Conservation (phyloP, 306 rosid species). For the Cicer chorassanicum region DNA sequence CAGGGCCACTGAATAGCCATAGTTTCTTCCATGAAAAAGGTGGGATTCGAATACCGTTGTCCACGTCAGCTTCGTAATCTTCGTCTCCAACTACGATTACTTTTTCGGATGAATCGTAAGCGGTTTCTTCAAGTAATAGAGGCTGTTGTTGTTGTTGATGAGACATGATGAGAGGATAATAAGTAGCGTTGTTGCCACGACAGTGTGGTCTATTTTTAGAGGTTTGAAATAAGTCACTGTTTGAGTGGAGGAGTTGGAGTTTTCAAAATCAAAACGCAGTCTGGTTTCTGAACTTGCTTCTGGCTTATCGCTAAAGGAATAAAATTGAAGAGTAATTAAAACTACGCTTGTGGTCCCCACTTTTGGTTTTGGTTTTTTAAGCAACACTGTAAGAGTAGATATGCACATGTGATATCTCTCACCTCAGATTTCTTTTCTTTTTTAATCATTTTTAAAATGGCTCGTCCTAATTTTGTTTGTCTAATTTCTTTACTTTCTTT, state of each 20-base stretch:
- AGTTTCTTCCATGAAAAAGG: conserved; percentile 97
- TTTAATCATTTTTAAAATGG: no score
- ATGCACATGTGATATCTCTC: no score
- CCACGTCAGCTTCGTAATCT: conserved; percentile 51
- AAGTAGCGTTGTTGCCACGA: conserved; percentile 22
- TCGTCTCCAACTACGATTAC: conserved; percentile 64
- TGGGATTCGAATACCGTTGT: conserved; percentile 44
- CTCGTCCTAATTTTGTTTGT: no score
- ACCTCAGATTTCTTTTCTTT: no score
- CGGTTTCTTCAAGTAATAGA: conserved; percentile 59
- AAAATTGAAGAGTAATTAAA: not conserved
- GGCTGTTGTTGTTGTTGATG: conserved; percentile 54
- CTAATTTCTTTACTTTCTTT: no score
- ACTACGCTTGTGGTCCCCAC: no score
- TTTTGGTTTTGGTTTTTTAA: no score
- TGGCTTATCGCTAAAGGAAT: not conserved
- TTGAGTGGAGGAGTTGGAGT: not conserved
- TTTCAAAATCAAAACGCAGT: not conserved
- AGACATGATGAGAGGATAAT: conserved; percentile 48
- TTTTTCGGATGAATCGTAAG: conserved; percentile 74
- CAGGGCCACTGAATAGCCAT: conserved; percentile 96
- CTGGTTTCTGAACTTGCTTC: not conserved
- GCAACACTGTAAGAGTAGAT: no score
- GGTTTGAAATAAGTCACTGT: not conserved
- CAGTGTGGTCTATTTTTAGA: not conserved